Evolutionary conservation across 2,329 filamentous ascomycete species (phyloP).

Genomic region (Domatiomyces globalis): DNA sequence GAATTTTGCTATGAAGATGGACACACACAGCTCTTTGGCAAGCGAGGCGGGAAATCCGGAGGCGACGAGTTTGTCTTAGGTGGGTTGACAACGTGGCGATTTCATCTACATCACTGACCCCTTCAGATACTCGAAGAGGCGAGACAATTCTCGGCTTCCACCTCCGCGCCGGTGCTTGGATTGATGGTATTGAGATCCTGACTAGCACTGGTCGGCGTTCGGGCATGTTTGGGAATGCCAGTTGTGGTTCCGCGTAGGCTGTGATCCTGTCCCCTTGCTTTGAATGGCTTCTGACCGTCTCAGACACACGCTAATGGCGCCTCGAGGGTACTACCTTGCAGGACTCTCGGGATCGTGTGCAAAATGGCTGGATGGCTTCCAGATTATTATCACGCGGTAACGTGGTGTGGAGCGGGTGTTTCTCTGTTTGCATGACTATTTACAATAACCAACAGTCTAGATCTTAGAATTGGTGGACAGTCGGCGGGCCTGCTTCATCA

Average conservation of each 20-base stretch:
- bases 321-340: conserved; percentile 74
- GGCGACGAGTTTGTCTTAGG: conserved; percentile 65
- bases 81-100: conserved; percentile 30
- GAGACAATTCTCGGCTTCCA: conserved; percentile 82
- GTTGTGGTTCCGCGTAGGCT: conserved; percentile 69
- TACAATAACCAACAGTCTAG: neutral
- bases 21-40: conserved; percentile 74
- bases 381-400: conserved; percentile 62
- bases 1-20: conserved; percentile 89
- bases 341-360: conserved; percentile 74
- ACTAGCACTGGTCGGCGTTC: conserved; percentile 82
- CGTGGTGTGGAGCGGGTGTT: neutral
- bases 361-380: conserved; percentile 72
- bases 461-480: neutral
- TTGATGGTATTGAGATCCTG: conserved; percentile 79
- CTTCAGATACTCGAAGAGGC: conserved; percentile 60
- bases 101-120: conserved; percentile 13
- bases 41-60: conserved; percentile 53
- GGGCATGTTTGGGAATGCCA: conserved; percentile 65
- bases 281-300: conserved; percentile 1
- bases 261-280: neutral
- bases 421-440: neutral
- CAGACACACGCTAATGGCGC: conserved; percentile 78
- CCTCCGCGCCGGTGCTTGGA: conserved; percentile 63
- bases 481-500: neutral